Conservation (phyloP, 495 filamentous ascomycete species). For the Neurospora terricola region DNA sequence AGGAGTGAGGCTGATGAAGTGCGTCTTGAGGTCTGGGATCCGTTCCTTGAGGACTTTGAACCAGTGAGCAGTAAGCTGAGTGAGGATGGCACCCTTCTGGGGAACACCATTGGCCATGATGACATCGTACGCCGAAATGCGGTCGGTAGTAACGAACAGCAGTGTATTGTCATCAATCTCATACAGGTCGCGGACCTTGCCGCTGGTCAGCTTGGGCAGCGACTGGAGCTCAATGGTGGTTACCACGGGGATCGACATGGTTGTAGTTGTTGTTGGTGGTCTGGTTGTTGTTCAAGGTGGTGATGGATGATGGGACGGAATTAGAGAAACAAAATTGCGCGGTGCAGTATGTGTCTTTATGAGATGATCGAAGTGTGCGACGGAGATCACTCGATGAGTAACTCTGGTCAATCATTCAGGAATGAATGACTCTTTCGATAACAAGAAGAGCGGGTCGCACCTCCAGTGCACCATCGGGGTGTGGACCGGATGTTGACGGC, state of each 20-base stretch:
- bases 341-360: neutral
- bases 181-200: conserved; percentile 82
- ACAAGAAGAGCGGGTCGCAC: neutral
- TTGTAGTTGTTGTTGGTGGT: neutral
- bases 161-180: conserved; percentile 63
- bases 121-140: conserved; percentile 92
- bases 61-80: conserved; percentile 76
- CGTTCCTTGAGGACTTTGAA: conserved; percentile 58
- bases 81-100: conserved; percentile 75
- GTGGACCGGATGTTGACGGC: neutral
- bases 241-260: conserved; percentile 9
- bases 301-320: neutral
- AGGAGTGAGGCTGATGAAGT: conserved; percentile 62
- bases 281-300: neutral
- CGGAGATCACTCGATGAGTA: neutral
- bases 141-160: conserved; percentile 75
- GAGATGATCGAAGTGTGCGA: neutral
- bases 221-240: conserved; percentile 19
- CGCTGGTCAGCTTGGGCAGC: conserved; percentile 28
- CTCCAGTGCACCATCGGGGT: neutral
- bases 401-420: neutral
- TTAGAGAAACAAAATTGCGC: neutral
- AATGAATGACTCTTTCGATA: neutral
- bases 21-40: conserved; percentile 61
- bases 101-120: conserved; percentile 84